Percentiles rank a stretch among this genome's conserved stretches.
phyloP scores from a whole-genome alignment of 1,139 yeast genomes.

The Yamadazyma taylorii region DNA sequence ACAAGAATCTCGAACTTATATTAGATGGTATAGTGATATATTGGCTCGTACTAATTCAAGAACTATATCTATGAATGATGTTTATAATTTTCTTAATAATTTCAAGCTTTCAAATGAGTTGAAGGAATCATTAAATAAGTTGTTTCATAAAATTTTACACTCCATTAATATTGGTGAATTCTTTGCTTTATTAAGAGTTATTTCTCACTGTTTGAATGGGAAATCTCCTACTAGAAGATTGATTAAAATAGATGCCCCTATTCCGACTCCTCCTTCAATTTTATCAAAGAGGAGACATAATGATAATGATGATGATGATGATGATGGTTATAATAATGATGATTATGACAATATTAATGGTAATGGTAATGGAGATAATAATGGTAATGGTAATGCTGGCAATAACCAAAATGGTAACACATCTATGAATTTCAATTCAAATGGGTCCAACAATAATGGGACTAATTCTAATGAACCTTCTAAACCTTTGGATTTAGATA shows the following conservation, averaged over 20 bases:
- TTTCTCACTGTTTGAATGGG: slow-evolving; percentile 56
- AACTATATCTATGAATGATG: slow-evolving; percentile 59
- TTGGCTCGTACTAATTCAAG: slow-evolving; percentile 56
- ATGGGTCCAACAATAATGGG: background rate
- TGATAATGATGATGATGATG: slow-evolving; percentile 42
- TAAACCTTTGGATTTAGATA: slow-evolving; percentile 58
- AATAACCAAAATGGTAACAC: too few relatives aligned
- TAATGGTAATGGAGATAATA: background rate
- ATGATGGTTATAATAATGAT: slow-evolving; percentile 6
- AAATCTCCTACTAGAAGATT: slow-evolving; percentile 50
- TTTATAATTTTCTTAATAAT: slow-evolving; percentile 61
- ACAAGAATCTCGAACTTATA: slow-evolving; percentile 68
- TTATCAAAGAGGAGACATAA: slow-evolving; percentile 53
- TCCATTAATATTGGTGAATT: slow-evolving; percentile 73
- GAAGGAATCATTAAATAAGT: slow-evolving; percentile 45
- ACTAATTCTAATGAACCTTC: slow-evolving; percentile 4
- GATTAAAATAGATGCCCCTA: slow-evolving; percentile 52
- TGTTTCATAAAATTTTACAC: slow-evolving; percentile 50
- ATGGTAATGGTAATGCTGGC: too few relatives aligned
- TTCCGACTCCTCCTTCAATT: slow-evolving; percentile 71
- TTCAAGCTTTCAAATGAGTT: slow-evolving; percentile 49
- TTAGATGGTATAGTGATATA: slow-evolving; percentile 77
- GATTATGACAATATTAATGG: slow-evolving; percentile 21
- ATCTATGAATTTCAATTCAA: too few relatives aligned
- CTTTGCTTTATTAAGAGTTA: slow-evolving; percentile 66